Evolutionary conservation across 2,329 filamentous ascomycete genomes (phyloP).

Genomic region (Colletotrichum melonis): DNA sequence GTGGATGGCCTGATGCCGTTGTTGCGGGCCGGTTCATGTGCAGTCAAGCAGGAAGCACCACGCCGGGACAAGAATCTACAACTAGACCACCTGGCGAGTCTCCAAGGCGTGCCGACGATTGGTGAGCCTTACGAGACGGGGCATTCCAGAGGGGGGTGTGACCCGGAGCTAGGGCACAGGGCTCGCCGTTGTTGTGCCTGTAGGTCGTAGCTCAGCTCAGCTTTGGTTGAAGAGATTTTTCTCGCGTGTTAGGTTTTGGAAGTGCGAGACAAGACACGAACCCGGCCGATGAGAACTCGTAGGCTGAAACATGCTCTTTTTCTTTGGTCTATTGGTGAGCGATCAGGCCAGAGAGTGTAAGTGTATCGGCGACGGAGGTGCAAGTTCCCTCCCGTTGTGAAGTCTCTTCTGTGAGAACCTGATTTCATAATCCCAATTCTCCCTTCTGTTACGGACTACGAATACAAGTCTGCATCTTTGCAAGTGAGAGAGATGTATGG

Average conservation of each 20-base stretch:
- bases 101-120: neutral
- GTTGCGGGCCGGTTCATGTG: conserved; percentile 7
- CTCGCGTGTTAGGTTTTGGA: neutral
- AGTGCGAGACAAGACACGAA: neutral
- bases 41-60: neutral
- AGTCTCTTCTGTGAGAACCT: neutral
- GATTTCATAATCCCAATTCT: neutral
- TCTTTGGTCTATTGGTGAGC: neutral
- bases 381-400: neutral
- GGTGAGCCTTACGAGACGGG: neutral
- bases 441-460: neutral
- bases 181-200: neutral
- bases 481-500: neutral
- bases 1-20: conserved; percentile 18
- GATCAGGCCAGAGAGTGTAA: neutral
- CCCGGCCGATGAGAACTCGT: neutral
- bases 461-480: neutral
- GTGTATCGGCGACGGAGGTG: neutral
- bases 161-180: neutral
- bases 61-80: neutral
- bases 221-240: neutral
- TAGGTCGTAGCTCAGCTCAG: neutral
- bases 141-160: neutral
- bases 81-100: neutral
- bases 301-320: neutral